Percentiles rank a stretch among this genome's conserved stretches.
Conservation (phyloP, 2,329 filamentous ascomycete species). For the Plenodomus lindquistii region DNA sequence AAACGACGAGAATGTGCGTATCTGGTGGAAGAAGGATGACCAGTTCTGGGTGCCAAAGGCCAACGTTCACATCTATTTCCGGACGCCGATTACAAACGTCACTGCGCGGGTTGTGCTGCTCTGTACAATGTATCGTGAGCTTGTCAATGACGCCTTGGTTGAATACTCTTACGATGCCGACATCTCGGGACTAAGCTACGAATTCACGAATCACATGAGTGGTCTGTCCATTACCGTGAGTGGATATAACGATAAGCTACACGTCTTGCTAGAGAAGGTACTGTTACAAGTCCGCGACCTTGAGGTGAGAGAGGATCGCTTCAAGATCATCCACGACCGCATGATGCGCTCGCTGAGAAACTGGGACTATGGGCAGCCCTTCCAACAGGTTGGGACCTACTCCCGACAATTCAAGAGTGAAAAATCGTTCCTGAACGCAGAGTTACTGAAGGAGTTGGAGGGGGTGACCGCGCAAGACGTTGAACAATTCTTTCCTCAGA, state of each 20-base stretch:
- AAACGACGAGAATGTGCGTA: conserved; percentile 77
- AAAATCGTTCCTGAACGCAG: conserved; percentile 76
- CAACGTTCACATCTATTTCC: conserved; percentile 78
- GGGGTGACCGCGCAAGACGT: conserved; percentile 75
- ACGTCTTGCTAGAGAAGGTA: conserved; percentile 87
- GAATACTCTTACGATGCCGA: conserved; percentile 97
- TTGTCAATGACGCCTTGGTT: conserved; percentile 85
- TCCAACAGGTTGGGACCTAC: conserved; percentile 83
- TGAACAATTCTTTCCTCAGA: conserved; percentile 74
- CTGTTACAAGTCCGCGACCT: conserved; percentile 81
- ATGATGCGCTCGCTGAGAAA: conserved; percentile 78
- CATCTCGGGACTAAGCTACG: conserved; percentile 84
- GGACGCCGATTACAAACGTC: conserved; percentile 76
- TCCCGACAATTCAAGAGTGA: conserved; percentile 79
- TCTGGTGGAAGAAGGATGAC: conserved; percentile 99
- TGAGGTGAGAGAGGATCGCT: conserved; percentile 82
- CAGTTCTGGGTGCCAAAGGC: conserved; percentile 98
- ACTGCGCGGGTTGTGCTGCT: conserved; percentile 80
- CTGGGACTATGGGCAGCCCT: conserved; percentile 85
- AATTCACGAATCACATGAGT: conserved; percentile 70
- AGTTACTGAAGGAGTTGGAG: conserved; percentile 76
- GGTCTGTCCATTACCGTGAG: conserved; percentile 79
- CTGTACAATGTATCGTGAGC: conserved; percentile 76
- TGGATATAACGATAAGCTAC: conserved; percentile 96
- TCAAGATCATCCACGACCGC: conserved; percentile 88